A percentile compares a stretch with the other conserved stretches of the same genome.
These are phyloP conservation scores for Spatholobus suberectus DNA, from an alignment of 306 rosid species.

Conservation along the genomic window DNA sequence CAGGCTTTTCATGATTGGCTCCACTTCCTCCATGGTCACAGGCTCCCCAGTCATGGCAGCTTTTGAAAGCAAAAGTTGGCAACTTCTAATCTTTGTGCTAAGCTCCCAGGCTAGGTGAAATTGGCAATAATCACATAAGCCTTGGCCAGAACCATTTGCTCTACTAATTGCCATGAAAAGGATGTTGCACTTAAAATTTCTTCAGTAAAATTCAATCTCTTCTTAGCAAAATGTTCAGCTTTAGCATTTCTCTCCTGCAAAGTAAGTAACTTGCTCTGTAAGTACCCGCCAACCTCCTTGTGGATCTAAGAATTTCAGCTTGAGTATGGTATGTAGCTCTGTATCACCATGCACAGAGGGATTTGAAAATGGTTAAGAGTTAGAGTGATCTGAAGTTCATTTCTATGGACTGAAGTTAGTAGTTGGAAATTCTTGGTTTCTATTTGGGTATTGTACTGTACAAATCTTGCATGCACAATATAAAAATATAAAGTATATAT, in stretches of 20 bases:
- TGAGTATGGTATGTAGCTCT: no score
- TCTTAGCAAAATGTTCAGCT: constrained; percentile 55
- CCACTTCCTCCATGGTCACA: constrained; percentile 75
- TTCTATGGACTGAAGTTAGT: no score
- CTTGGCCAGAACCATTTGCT: constrained; percentile 89
- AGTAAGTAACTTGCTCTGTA: constrained; percentile 15
- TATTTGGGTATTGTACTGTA: constrained; percentile 44
- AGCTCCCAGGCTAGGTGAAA: constrained; percentile 98
- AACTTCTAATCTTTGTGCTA: constrained; percentile 77
- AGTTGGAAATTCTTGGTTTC: no score
- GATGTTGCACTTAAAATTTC: constrained; percentile 78
- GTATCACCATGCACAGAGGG: no score
- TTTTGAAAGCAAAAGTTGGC: constrained; percentile 89
- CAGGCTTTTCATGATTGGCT: constrained; percentile 76
- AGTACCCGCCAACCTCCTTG: no score
- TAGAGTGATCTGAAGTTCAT: no score
- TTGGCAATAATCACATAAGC: constrained; percentile 91
- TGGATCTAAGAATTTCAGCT: no score
- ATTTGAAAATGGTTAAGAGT: no score
- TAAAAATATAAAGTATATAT: no score
- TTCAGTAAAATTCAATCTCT: constrained; percentile 67
- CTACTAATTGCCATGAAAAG: constrained; percentile 82
- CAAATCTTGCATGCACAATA: constrained; percentile 34
- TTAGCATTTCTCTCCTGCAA: constrained; percentile 68
- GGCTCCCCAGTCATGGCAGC: constrained; percentile 84